Base-by-base conservation (phyloP, 2,329 filamentous ascomycete species). In the Diaporthe eres region DNA sequence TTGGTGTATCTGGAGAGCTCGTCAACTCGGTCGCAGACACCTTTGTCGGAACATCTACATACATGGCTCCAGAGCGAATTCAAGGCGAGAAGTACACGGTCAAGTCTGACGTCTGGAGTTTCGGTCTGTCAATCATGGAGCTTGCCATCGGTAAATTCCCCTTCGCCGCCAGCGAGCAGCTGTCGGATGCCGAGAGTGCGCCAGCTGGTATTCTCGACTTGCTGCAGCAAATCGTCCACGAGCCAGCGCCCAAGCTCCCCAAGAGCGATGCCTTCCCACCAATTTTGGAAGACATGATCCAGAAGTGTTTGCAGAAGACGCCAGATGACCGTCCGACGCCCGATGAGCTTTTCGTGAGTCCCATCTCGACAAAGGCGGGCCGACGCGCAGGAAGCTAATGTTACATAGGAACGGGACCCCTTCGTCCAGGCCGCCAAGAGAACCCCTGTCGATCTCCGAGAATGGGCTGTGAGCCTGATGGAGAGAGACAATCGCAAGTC, bases 41-140 rank as follows among this genome's bases (percentile, higher is more conserved):
- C 0, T 99, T 99, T 81, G 97, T 99, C 49, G 97, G 97, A 72
- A 99, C 97, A 2, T 98, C 97, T 51, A 99, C 97, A 74, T 99
- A 99, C 88, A 99, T 99, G 97, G 97, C 97, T 0, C 97, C 97
- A 0, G 97, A 99, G 87, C 92, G 97, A 84, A 99, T 99, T 79
- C 96, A 98, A 84, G 97, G 97, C 77, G 95, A 97, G 78, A 95
- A 95, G 81, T 99, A 99, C 85, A 98, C 96, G 0, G 96, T 99
- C 81, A 98, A 98, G 85, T 98, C 96, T 17, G 97, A 99, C 83
- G 97, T 99, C 5, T 99, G 97, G 97, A 98, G 96, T 90, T 97
- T 98, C 78, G 97, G 97, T 44, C 88, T 99, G 79, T 94, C 93
- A 0, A 92, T 99, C 77, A 98, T 99, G 96, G 97, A 99, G 85